Conservation (phyloP, 2,329 filamentous ascomycete species). For the Chlorencoelia australis region DNA sequence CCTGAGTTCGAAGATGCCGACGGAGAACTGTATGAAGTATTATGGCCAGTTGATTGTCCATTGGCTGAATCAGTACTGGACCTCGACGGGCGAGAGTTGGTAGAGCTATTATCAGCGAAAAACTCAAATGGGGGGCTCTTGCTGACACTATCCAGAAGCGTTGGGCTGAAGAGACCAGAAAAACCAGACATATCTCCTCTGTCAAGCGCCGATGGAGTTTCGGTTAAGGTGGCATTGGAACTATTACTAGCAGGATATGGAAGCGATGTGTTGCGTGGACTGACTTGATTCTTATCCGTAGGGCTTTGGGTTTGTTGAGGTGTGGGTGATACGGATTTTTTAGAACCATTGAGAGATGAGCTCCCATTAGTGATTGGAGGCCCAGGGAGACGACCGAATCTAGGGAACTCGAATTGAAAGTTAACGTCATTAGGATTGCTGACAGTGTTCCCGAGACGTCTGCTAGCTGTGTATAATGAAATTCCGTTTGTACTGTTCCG, state of each 20-base stretch:
- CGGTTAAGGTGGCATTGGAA: conserved; percentile 22
- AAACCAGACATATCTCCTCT: conserved; percentile 40
- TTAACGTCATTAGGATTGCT: conserved; percentile 62
- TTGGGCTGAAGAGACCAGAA: conserved; percentile 49
- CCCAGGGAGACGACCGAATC: conserved; percentile 66
- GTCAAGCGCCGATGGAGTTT: conserved; percentile 15
- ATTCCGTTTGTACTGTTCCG: conserved; percentile 14
- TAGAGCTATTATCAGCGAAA: conserved; percentile 32
- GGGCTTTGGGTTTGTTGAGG: conserved; percentile 14
- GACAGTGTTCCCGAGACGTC: conserved; percentile 38
- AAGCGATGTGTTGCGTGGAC: conserved; percentile 19
- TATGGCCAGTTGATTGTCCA: conserved; percentile 29
- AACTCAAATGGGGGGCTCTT: conserved; percentile 32
- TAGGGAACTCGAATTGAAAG: conserved; percentile 94
- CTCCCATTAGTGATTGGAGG: conserved; percentile 22
- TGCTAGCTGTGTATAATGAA: conserved; percentile 28
- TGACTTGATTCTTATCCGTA: conserved; percentile 17
- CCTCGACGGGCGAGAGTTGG: conserved; percentile 39
- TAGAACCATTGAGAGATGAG: conserved; percentile 11
- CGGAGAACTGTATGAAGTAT: conserved; percentile 53
- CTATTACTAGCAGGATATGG: conserved; percentile 28
- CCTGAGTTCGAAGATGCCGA: conserved; percentile 54
- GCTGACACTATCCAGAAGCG: conserved; percentile 36
- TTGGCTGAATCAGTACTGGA: conserved; percentile 24
- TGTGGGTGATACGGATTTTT: conserved; percentile 17